Evolutionary conservation across 75 land plant species (phyloP).

Genomic region (Picea glauca): DNA sequence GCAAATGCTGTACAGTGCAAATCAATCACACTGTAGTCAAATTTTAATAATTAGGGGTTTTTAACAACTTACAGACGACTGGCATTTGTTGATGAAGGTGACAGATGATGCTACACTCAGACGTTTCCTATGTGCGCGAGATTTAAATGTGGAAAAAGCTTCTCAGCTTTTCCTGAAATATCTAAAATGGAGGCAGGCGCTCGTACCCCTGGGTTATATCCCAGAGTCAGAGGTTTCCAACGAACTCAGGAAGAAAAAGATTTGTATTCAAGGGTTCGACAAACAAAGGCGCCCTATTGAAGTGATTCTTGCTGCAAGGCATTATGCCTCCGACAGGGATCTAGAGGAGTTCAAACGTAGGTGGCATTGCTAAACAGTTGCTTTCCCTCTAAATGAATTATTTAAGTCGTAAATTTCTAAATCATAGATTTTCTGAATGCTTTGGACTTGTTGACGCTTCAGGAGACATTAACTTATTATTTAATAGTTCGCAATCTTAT

Average conservation of each 20-base stretch:
- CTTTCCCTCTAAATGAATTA: too few relatives aligned
- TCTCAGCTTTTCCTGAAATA: constrained; percentile 45
- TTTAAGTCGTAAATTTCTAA: not conserved
- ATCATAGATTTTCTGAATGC: not conserved
- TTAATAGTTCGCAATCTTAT: not conserved
- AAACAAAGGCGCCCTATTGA: constrained; percentile 54
- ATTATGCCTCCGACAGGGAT: constrained; percentile 31
- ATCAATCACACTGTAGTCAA: too few relatives aligned
- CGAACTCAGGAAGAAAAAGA: constrained; percentile 55
- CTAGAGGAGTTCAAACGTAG: constrained; percentile 81
- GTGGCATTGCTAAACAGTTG: not conserved
- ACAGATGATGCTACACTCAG: constrained; percentile 62
- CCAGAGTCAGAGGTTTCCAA: constrained; percentile 45
- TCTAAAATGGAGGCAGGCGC: constrained; percentile 48
- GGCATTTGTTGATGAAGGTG: constrained; percentile 25
- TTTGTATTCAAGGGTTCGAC: constrained; percentile 75
- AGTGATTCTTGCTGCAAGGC: constrained; percentile 47
- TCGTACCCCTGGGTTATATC: constrained; percentile 57
- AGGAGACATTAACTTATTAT: not conserved
- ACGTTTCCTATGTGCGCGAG: constrained; percentile 79
- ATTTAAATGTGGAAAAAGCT: constrained; percentile 63
- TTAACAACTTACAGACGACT: too few relatives aligned
- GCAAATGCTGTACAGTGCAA: too few relatives aligned
- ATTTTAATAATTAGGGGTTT: too few relatives aligned
- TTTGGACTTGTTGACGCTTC: not conserved